Evolutionary conservation across 768 basidiomycete species (phyloP), one percentile per base, ranked within the genome.

Genomic region (Trametes cubensis): DNA sequence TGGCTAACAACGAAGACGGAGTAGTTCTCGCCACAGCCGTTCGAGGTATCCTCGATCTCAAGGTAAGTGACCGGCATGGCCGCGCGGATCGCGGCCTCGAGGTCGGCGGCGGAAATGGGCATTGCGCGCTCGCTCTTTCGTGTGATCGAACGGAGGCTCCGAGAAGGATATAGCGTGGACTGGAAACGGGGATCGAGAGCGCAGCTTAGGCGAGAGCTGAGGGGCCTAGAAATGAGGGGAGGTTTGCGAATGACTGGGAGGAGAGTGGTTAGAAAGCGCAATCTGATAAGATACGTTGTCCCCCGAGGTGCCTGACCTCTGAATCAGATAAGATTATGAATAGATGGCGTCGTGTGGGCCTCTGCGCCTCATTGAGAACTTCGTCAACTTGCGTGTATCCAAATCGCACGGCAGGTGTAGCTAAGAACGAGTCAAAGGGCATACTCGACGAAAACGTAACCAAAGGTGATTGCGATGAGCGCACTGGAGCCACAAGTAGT

Each of bases 11-110:
- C 79, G 26, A 89, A 69, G 28, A 94, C 80, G 0, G 84, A 76
- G 68, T 91, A 94, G 71, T 79, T 92, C 65, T 91, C 85, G 3
- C 92, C 92, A 67, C 92, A 94, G 6, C 91, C 91, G 66, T 79
- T 89, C 0, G 90, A 92, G 66, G 84, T 81, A 71, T 94, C 92
- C 65, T 86, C 78, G 52, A 94, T 86, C 69, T 91, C 83, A 15
- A 93, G 80, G 68, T 90, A 85, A 2, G 77, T 72, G 42, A 92
- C 83, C 30, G 83, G 81, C 53, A 92, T 81, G 1, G 83, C 81
- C n/a, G 76, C 73, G 62, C 85, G 83, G 63, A 93, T 84, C 20
- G 85, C 83, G 34, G 75, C 71, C 71, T 91, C 88, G 58, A 93
- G 79, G 49, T 82, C 80, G 50, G 72, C 68, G 14, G 74, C 69